Base-by-base conservation (phyloP, 2,329 filamentous ascomycete species). In the Boeremia exigua region DNA sequence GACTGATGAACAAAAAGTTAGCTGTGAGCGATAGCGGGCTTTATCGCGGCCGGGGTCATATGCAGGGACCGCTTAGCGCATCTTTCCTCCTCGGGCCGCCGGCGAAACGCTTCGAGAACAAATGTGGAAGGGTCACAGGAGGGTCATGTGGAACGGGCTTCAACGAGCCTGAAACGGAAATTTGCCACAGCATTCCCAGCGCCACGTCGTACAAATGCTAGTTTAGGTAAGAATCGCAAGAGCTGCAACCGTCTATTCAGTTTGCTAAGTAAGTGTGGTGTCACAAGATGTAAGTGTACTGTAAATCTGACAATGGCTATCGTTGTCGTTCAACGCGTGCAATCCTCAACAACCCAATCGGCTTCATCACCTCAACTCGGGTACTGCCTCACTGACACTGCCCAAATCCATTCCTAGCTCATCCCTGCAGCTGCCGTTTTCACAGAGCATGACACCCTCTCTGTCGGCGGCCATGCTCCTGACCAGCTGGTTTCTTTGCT, bases 401-500 rank as follows among this genome's bases (percentile, higher is more conserved):
- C 60, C 66, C 66, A 72, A 65, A 45, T 65, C 68, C 61, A 69
- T 61, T 11, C 67, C 72, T 45, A 75, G 61, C 29, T 72, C 78
- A 53, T 81, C 79, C 43, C 75, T 75, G 66, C 81, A 84, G 27
- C 70, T 70, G 4, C 75, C 75, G 28, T 56, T 58, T 44, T 77
- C 74, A 54, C 75, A 77, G 2, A 77, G 65, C 69, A 76, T 70
- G 0, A 76, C 71, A 1, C 70, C 66, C 48, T 74, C 70, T 38
- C 60, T 70, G 2, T 67, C 70, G 29, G 68, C 73, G 57, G 80
- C 70, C 58, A 83, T 67, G 29, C 69, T 74, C 56, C 66, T 73
- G n/a, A 83, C 67, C 40, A 83, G 60, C 38, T 59, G 48, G 67
- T 85, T 86, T 48, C 82, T 77, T 48, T 75, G 68, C 60, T 77